A percentile compares a stretch with the other conserved stretches of the same genome.
Conservation (phyloP, 1,284 basidiomycete species). For the Ceratobasidium sp. region DNA sequence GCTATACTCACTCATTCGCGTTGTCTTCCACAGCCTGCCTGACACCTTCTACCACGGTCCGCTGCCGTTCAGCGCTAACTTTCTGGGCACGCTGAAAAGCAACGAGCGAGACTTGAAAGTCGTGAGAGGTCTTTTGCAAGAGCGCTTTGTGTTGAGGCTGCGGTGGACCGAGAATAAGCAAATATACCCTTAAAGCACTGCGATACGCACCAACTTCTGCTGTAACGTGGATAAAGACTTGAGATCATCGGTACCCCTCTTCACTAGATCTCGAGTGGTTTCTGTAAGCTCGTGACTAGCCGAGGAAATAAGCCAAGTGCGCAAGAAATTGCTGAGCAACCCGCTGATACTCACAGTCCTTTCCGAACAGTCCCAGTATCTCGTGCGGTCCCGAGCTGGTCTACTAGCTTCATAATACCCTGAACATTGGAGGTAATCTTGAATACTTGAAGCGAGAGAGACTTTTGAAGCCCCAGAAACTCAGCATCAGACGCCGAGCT, state of each 20-base stretch:
- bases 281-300: conserved; percentile 84
- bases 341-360: conserved; percentile 72
- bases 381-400: conserved; percentile 85
- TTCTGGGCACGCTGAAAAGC: conserved; percentile 94
- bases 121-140: conserved; percentile 91
- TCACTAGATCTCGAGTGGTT: conserved; percentile 92
- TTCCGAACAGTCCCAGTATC: conserved; percentile 83
- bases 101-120: conserved; percentile 89
- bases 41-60: conserved; percentile 84
- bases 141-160: conserved; percentile 81
- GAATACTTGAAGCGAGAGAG: conserved; percentile 95
- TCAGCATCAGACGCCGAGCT: conserved; percentile 64
- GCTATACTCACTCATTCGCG: conserved; percentile 53
- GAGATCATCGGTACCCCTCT: conserved; percentile 91
- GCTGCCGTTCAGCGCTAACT: conserved; percentile 86
- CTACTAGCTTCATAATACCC: conserved; percentile 91
- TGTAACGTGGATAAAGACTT: conserved; percentile 85
- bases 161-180: conserved; percentile 16
- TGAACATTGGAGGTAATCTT: conserved; percentile 99
- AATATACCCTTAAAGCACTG: not conserved
- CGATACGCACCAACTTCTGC: conserved; percentile 67
- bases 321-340: not conserved
- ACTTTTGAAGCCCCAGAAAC: conserved; percentile 85
- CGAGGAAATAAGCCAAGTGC: conserved; percentile 16
- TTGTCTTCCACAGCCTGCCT: conserved; percentile 83